phyloP scores from a whole-genome alignment of 208 protist species.

The Crithidia thermophila region DNA sequence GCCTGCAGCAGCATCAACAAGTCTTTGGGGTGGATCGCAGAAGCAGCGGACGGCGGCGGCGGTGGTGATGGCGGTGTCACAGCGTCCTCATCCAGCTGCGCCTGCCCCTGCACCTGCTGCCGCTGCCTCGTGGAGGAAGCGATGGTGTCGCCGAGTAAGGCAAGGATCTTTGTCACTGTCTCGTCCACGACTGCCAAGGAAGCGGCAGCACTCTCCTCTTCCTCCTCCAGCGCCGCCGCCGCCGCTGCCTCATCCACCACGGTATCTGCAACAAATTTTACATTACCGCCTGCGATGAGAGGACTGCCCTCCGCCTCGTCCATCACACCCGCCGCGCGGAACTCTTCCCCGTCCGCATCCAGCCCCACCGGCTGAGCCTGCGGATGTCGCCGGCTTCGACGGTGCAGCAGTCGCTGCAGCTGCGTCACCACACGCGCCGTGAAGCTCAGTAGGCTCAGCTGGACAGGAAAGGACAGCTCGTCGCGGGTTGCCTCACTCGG shows the following conservation, averaged over 20 bases:
- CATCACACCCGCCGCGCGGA: constrained; percentile 1
- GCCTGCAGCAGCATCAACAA: constrained; percentile 84
- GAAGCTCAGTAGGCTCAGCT: constrained; percentile 27
- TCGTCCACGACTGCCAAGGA: constrained; percentile 2
- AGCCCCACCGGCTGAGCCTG: not conserved
- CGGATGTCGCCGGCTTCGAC: not conserved
- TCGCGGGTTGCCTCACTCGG: too few relatives aligned
- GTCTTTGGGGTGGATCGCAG: constrained; percentile 48
- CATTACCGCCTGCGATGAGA: too few relatives aligned
- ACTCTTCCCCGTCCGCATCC: not conserved
- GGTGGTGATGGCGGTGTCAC: too few relatives aligned
- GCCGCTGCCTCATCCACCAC: constrained; percentile 8
- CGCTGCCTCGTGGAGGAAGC: constrained; percentile 13
- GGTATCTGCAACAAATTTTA: constrained; percentile 5
- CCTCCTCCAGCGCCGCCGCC: not conserved
- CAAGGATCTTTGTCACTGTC: constrained; percentile 15
- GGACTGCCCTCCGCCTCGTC: constrained; percentile 7
- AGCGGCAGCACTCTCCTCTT: not conserved
- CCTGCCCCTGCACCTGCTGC: not conserved
- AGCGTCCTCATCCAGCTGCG: not conserved
- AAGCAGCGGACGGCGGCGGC: too few relatives aligned
- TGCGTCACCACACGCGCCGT: constrained; percentile 24
- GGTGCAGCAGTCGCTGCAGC: constrained; percentile 29
- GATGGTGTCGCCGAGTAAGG: constrained; percentile 26
- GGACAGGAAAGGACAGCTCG: not conserved